phyloP scores from a whole-genome alignment of 2,329 filamentous ascomycete species.

The Ophiostoma populinum region DNA sequence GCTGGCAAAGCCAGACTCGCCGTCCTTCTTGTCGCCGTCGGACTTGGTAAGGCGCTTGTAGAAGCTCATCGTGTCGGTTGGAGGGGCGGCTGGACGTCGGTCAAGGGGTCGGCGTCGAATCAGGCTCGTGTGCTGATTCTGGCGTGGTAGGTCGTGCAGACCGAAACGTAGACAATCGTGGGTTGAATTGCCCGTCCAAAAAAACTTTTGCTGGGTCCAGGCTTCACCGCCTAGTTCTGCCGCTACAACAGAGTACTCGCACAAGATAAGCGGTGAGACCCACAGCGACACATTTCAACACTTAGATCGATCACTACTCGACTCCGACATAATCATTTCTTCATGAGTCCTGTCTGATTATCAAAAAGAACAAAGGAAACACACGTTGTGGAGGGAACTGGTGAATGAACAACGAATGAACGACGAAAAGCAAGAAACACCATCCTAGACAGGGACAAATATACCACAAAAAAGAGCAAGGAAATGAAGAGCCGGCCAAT shows the following conservation, averaged over 20 bases:
- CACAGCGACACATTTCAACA: too few relatives aligned
- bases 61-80: conserved; percentile 17
- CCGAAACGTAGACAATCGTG: too few relatives aligned
- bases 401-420: too few relatives aligned
- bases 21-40: conserved; percentile 14
- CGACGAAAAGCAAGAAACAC: conserved; percentile 2
- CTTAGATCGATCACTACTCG: too few relatives aligned
- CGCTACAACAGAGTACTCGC: neutral
- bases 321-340: too few relatives aligned
- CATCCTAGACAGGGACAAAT: conserved; percentile 6
- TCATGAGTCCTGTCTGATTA: neutral
- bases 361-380: conserved; percentile 2
- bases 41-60: conserved; percentile 56
- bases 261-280: neutral
- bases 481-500: too few relatives aligned
- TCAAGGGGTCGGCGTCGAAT: neutral
- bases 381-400: conserved; percentile 1
- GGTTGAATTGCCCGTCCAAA: too few relatives aligned
- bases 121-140: neutral
- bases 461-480: conserved; percentile 2
- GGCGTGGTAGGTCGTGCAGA: too few relatives aligned
- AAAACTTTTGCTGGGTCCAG: conserved; percentile 2
- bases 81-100: neutral
- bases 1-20: conserved; percentile 27
- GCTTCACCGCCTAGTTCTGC: conserved; percentile 1